phyloP scores from a whole-genome alignment of 2,329 filamentous ascomycete species.

The Nothophaeocryptopus gaeumannii region DNA sequence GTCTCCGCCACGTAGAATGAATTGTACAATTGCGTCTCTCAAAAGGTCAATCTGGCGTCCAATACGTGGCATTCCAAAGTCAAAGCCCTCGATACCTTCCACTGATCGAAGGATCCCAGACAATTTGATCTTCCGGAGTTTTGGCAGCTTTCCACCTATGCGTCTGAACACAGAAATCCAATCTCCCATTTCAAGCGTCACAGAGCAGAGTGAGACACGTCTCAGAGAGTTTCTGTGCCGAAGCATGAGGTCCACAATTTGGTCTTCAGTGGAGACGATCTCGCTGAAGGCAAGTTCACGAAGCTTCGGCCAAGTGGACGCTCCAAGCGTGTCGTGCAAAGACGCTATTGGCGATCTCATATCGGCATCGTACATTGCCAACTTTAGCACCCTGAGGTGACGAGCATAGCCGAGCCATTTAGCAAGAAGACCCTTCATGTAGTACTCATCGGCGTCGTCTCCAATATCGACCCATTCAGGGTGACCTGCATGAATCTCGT shows the following conservation, averaged over 20 bases:
- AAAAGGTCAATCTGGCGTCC: background rate
- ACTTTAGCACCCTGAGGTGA: slow-evolving; percentile 5
- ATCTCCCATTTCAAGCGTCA: background rate
- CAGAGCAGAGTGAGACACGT: background rate
- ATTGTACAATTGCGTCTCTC: background rate
- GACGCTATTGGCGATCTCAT: background rate
- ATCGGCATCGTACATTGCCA: background rate
- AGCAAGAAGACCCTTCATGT: background rate
- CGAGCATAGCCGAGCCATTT: background rate
- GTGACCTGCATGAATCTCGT: background rate
- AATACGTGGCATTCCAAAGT: background rate
- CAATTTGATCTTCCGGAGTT: slow-evolving; percentile 9
- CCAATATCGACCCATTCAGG: background rate
- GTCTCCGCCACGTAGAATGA: background rate
- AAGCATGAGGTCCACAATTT: slow-evolving; percentile 5
- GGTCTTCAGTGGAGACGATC: slow-evolving; percentile 1
- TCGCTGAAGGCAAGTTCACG: slow-evolving; percentile 4
- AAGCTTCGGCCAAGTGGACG: slow-evolving; percentile 5
- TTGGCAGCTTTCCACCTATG: slow-evolving; percentile 3
- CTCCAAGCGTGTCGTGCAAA: background rate
- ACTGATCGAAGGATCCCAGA: background rate
- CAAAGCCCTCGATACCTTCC: background rate
- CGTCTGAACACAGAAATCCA: slow-evolving; percentile 1
- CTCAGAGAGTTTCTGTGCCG: slow-evolving; percentile 6
- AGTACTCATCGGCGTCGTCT: background rate